Percentiles rank a stretch among this genome's conserved stretches.
Conservation (phyloP, 1,139 yeast genomes). For the Saccharomyces hybrid region DNA sequence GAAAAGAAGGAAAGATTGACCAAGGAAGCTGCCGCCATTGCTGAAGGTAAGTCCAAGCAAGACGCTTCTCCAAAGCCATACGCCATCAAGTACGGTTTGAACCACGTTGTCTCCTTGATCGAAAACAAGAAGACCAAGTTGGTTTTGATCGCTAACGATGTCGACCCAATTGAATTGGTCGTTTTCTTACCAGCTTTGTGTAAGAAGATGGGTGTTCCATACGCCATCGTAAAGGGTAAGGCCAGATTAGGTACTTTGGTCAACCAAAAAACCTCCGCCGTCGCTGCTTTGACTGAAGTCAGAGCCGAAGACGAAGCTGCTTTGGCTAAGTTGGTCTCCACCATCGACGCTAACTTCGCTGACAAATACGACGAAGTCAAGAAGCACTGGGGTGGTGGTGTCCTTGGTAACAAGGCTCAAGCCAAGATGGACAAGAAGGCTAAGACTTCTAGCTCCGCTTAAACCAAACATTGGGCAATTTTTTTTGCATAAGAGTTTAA, state of each 20-base stretch:
- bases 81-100: slow-evolving; percentile 93
- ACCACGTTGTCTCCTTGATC: slow-evolving; percentile 92
- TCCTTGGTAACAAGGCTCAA: slow-evolving; percentile 87
- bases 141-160: slow-evolving; percentile 95
- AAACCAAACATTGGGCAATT: background rate
- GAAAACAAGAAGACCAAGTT: slow-evolving; percentile 98
- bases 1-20: slow-evolving; percentile 98
- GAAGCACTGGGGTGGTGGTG: slow-evolving; percentile 99
- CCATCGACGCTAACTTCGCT: slow-evolving; percentile 84
- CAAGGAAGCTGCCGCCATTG: slow-evolving; percentile 97
- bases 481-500: background rate
- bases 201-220: slow-evolving; percentile 98
- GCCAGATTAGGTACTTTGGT: slow-evolving; percentile 97
- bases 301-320: slow-evolving; percentile 89
- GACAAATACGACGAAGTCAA: slow-evolving; percentile 91
- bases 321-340: slow-evolving; percentile 82
- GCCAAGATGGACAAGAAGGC: slow-evolving; percentile 59
- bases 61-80: slow-evolving; percentile 94
- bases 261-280: slow-evolving; percentile 94
- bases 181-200: slow-evolving; percentile 95
- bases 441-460: slow-evolving; percentile 38
- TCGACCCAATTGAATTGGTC: slow-evolving; percentile 96
- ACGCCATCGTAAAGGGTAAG: slow-evolving; percentile 97
- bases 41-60: slow-evolving; percentile 93
- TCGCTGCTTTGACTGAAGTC: slow-evolving; percentile 94